Conservation (phyloP, 2,329 filamentous ascomycete genomes). For the Fusarium pseudoanthophilum region DNA sequence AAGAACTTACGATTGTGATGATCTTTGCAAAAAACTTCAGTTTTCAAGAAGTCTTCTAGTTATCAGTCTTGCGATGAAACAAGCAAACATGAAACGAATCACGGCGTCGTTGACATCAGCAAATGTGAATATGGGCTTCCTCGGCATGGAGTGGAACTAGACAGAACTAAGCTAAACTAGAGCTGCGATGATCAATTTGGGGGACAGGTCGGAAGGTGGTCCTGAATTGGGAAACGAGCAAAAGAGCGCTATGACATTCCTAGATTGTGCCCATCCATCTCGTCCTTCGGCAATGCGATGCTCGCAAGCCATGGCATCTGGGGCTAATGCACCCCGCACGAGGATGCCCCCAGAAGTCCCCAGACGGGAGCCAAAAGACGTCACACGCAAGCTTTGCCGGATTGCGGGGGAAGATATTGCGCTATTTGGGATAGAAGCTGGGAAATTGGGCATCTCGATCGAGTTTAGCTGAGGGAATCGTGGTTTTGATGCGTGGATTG, state of each 20-base stretch:
- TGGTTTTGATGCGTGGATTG: background rate
- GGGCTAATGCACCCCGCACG: slow-evolving; percentile 34
- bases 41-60: background rate
- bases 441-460: background rate
- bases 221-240: slow-evolving; percentile 16
- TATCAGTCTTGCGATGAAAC: slow-evolving; percentile 3
- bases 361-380: background rate
- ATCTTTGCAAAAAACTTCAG: background rate
- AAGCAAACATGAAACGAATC: background rate
- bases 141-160: background rate
- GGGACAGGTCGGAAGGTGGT: slow-evolving; percentile 35
- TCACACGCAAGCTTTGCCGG: slow-evolving; percentile 6
- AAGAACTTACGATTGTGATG: background rate
- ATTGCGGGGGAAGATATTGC: background rate
- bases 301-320: slow-evolving; percentile 17
- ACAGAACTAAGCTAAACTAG: background rate
- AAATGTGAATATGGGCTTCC: background rate
- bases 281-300: slow-evolving; percentile 8
- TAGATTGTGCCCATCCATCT: background rate
- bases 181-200: background rate
- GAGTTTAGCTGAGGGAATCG: background rate
- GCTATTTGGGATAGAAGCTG: background rate
- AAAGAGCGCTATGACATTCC: background rate
- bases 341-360: background rate
- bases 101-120: background rate